Conservation (phyloP, 2,329 filamentous ascomycete species). For the Aphanoascus verrucosus region DNA sequence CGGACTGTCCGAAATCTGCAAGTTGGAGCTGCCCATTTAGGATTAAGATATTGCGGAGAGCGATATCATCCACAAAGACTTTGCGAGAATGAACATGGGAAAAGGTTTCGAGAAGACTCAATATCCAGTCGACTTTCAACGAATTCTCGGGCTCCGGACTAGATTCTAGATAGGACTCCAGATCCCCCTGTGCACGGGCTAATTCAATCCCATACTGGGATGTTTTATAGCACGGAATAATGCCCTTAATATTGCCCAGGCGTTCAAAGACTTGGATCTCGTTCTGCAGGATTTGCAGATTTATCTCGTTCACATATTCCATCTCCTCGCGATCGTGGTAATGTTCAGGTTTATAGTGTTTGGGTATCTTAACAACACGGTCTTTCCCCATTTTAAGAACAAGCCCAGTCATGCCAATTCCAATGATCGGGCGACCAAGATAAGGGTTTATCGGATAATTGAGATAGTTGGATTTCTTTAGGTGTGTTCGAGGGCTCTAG, state of each 20-base stretch:
- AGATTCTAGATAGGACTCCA: slow-evolving; percentile 15
- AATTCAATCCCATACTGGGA: slow-evolving; percentile 17
- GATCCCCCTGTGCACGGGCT: slow-evolving; percentile 16
- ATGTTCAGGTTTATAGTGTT: slow-evolving; percentile 10
- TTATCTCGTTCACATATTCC: slow-evolving; percentile 17
- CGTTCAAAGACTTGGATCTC: slow-evolving; percentile 16
- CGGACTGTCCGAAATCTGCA: slow-evolving; percentile 13
- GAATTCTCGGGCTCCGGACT: slow-evolving; percentile 14
- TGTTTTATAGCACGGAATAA: slow-evolving; percentile 15
- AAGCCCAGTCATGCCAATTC: slow-evolving; percentile 14
- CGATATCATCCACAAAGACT: slow-evolving; percentile 17
- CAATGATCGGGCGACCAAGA: slow-evolving; percentile 11
- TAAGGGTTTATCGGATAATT: slow-evolving; percentile 14
- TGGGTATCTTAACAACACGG: slow-evolving; percentile 15
- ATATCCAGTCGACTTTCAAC: slow-evolving; percentile 16
- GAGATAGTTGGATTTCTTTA: slow-evolving; percentile 8
- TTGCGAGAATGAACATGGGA: slow-evolving; percentile 13
- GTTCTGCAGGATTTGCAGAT: slow-evolving; percentile 13
- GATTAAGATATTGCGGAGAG: slow-evolving; percentile 17
- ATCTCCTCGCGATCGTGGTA: slow-evolving; percentile 1
- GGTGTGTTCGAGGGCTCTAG: slow-evolving; percentile 9
- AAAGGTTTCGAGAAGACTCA: slow-evolving; percentile 14
- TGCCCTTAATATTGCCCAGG: slow-evolving; percentile 14
- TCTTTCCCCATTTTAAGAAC: slow-evolving; percentile 15
- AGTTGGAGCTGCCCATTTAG: slow-evolving; percentile 8